Conservation (phyloP, 2,329 filamentous ascomycete species). For the Ambrosiella cleistominuta region DNA sequence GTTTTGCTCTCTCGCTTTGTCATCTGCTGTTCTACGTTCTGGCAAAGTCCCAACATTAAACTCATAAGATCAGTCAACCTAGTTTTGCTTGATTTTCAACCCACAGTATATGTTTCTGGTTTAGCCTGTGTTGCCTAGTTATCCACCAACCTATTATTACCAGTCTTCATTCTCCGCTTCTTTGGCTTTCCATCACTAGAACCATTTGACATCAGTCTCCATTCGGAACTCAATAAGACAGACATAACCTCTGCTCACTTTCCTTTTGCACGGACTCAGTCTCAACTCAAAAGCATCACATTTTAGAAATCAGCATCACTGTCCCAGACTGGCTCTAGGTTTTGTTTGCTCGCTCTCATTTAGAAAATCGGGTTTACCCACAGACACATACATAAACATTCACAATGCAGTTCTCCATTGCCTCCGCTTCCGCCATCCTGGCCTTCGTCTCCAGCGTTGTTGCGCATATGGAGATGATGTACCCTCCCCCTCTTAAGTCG, state of each 20-base stretch:
- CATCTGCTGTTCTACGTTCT: neutral
- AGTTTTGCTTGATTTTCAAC: neutral
- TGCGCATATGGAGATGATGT: slow-evolving; percentile 40
- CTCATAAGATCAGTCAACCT: neutral
- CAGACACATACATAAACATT: neutral
- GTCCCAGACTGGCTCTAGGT: slow-evolving; percentile 6
- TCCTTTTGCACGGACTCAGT: slow-evolving; percentile 1
- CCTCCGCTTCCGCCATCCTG: slow-evolving; percentile 25
- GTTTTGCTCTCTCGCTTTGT: neutral
- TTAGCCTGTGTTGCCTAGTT: slow-evolving; percentile 1
- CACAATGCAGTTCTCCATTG: slow-evolving; percentile 26
- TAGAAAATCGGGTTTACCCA: neutral
- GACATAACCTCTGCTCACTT: neutral
- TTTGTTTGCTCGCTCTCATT: neutral
- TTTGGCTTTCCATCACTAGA: neutral
- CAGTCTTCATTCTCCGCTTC: neutral
- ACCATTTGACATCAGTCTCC: neutral
- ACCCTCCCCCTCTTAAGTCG: slow-evolving; percentile 34
- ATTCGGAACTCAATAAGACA: neutral
- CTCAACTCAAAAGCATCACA: neutral
- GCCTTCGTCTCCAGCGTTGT: slow-evolving; percentile 26
- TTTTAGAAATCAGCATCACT: neutral
- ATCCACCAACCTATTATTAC: neutral
- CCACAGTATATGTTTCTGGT: neutral
- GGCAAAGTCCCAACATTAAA: neutral